These are phyloP conservation scores for Starmerella potacharoeniae DNA, from an alignment of 805 yeast species.

Conservation along the genomic window DNA sequence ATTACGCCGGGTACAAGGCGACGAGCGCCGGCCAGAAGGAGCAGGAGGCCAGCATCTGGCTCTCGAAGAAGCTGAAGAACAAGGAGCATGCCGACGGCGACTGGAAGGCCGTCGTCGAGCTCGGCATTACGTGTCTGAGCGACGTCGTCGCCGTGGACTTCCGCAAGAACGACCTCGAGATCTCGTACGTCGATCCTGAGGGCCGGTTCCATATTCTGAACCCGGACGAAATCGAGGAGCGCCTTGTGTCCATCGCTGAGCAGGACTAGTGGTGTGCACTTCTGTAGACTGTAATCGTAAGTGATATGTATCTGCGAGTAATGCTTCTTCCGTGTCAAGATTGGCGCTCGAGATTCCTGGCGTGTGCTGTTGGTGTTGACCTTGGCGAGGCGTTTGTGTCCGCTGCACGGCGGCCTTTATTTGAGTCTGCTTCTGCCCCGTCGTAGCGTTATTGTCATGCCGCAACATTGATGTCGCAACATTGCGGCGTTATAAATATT, in stretches of 20 bases:
- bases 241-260: slow-evolving; percentile 90
- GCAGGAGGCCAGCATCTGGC: slow-evolving; percentile 81
- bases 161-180: slow-evolving; percentile 83
- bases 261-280: slow-evolving; percentile 49
- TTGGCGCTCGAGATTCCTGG: no score
- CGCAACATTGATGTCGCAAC: neutral
- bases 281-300: neutral
- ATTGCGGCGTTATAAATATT: no score
- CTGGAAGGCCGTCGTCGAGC: slow-evolving; percentile 82
- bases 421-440: no score
- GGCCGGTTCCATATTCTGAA: slow-evolving; percentile 57
- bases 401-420: no score
- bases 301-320: neutral
- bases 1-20: slow-evolving; percentile 81
- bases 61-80: slow-evolving; percentile 82
- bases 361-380: no score
- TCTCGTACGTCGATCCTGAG: slow-evolving; percentile 70
- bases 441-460: neutral
- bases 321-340: no score
- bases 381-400: no score
- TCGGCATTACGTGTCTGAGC: slow-evolving; percentile 75
- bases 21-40: slow-evolving; percentile 95
- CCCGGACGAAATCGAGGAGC: slow-evolving; percentile 85
- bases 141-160: slow-evolving; percentile 86
- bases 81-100: slow-evolving; percentile 60